These are phyloP conservation scores for Metschnikowia sp. DNA, from an alignment of 805 yeast species.

Conservation along the genomic window DNA sequence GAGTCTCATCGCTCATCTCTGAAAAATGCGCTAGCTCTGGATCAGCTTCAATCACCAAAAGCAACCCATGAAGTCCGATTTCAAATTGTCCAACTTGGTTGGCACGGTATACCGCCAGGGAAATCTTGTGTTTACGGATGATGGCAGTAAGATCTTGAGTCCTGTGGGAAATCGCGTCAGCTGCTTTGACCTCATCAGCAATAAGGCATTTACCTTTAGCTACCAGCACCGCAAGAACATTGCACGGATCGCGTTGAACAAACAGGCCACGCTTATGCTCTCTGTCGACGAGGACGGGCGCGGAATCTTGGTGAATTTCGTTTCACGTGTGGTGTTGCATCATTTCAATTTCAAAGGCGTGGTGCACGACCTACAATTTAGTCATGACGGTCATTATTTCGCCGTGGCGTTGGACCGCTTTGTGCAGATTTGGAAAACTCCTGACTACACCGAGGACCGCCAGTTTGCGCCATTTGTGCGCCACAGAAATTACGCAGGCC, in stretches of 20 bases:
- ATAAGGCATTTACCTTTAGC: constrained; percentile 81
- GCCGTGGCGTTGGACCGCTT: constrained; percentile 82
- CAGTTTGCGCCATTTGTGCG: constrained; percentile 96
- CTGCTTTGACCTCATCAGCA: constrained; percentile 81
- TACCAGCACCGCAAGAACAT: constrained; percentile 91
- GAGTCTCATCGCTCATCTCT: constrained; percentile 17
- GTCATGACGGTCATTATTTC: constrained; percentile 84
- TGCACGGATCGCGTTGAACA: constrained; percentile 74
- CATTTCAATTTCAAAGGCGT: constrained; percentile 88
- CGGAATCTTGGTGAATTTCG: constrained; percentile 85
- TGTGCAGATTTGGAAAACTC: constrained; percentile 92
- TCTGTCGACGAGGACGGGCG: constrained; percentile 91
- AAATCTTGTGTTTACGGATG: constrained; percentile 79
- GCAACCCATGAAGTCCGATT: constrained; percentile 74
- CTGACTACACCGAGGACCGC: constrained; percentile 72
- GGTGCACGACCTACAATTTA: constrained; percentile 72
- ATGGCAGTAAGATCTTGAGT: constrained; percentile 77
- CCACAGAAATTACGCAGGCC: constrained; percentile 88
- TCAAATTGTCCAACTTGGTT: constrained; percentile 77
- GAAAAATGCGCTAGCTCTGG: constrained; percentile 10
- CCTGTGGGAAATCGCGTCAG: constrained; percentile 95
- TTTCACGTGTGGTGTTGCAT: constrained; percentile 79
- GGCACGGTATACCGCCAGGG: constrained; percentile 96
- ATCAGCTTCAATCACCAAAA: not conserved
- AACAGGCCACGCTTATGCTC: constrained; percentile 73